Percentiles rank a stretch among this genome's conserved stretches.
Conservation (phyloP, 1,284 basidiomycete species). For the Cutaneotrichosporon sp. region DNA sequence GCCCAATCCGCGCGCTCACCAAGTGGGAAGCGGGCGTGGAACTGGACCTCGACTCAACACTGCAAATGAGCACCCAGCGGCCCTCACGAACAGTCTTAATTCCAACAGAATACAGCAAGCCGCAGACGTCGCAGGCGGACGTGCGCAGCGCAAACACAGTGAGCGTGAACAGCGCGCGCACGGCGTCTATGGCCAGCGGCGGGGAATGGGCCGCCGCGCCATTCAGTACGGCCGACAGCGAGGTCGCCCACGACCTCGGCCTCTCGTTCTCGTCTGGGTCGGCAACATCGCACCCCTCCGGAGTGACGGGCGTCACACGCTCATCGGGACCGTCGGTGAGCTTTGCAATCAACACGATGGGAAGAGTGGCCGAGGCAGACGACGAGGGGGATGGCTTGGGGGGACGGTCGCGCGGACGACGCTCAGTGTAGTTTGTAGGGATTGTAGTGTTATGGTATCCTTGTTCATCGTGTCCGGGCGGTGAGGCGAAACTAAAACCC, state of each 20-base stretch:
- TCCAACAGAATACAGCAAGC: background rate
- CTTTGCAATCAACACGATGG: constrained; percentile 5
- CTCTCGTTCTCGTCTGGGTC: constrained; percentile 4
- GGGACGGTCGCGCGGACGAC: background rate
- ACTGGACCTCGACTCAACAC: constrained; percentile 41
- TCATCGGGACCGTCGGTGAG: background rate
- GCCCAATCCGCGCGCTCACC: constrained; percentile 50
- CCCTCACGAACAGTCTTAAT: background rate
- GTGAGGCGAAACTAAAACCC: no score
- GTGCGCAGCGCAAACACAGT: constrained; percentile 13
- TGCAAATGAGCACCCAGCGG: constrained; percentile 19
- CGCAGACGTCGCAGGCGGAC: constrained; percentile 10
- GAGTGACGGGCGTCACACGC: background rate
- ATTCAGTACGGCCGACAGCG: constrained; percentile 4
- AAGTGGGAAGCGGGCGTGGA: constrained; percentile 53
- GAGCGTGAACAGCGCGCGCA: constrained; percentile 10
- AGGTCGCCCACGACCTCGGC: constrained; percentile 7
- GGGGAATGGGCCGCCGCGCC: constrained; percentile 20
- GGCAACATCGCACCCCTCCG: background rate
- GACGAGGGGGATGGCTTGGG: background rate
- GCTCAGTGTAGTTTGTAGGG: background rate
- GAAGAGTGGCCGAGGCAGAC: background rate
- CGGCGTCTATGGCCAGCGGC: constrained; percentile 10
- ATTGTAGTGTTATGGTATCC: background rate
- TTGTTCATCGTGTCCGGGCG: background rate